phyloP scores from a whole-genome alignment of 768 basidiomycete genomes.

The Boletus edulis region DNA sequence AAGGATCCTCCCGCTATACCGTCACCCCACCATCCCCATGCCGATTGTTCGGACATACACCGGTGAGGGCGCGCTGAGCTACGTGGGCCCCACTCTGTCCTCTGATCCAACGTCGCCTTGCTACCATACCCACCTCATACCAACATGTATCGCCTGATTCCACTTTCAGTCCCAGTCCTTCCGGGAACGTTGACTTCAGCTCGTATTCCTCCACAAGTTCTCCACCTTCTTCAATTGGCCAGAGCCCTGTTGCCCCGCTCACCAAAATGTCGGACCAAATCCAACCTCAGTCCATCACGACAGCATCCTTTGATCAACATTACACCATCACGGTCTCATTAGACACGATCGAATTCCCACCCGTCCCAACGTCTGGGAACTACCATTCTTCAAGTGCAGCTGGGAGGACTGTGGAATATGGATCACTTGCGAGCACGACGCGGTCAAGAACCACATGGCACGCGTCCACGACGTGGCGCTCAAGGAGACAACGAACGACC shows the following conservation, averaged over 20 bases:
- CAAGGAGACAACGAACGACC: background rate
- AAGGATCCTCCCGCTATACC: background rate
- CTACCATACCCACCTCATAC: background rate
- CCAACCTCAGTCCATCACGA: background rate
- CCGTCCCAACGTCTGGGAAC: background rate
- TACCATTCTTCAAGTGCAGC: constrained; percentile 16
- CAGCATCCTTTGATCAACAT: background rate
- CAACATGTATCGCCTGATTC: background rate
- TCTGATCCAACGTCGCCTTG: background rate
- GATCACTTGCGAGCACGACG: constrained; percentile 17
- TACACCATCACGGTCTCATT: constrained; percentile 5
- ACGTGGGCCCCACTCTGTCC: background rate
- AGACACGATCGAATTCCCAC: constrained; percentile 7
- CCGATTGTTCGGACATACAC: constrained; percentile 3
- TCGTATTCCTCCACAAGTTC: background rate
- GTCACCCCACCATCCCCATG: background rate
- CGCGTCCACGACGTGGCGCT: constrained; percentile 8
- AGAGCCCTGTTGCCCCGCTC: background rate
- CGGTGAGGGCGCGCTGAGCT: background rate
- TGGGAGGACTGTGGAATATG: constrained; percentile 17
- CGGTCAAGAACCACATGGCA: constrained; percentile 12
- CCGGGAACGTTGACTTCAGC: background rate
- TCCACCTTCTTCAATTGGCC: background rate
- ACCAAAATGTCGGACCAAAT: background rate
- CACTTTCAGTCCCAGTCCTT: background rate